Conservation (phyloP, 257 asterid species). For the Verbena officinalis region DNA sequence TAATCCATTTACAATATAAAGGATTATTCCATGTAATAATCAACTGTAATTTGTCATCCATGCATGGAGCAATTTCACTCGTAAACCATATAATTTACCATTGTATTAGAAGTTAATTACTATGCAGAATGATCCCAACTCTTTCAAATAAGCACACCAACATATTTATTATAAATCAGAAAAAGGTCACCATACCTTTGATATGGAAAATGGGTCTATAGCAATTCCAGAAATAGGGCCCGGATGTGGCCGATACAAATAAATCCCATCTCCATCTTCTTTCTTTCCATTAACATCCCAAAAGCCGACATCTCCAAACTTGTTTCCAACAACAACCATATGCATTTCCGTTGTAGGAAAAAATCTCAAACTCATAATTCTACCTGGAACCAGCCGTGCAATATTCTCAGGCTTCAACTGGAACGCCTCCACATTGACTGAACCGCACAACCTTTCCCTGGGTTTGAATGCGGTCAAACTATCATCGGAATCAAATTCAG, state of each 20-base stretch:
- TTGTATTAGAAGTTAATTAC: conserved; percentile 19
- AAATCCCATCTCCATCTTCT: conserved; percentile 67
- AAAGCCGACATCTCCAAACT: conserved; percentile 74
- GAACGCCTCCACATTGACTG: conserved; percentile 53
- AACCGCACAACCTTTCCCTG: conserved; percentile 38
- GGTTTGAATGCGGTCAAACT: conserved; percentile 10
- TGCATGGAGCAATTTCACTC: not conserved
- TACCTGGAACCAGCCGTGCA: conserved; percentile 76
- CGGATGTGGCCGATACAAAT: conserved; percentile 56
- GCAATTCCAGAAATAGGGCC: conserved; percentile 79
- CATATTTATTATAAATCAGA: not conserved
- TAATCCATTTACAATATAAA: not conserved
- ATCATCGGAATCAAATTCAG: conserved; percentile 19
- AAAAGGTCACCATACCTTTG: conserved; percentile 51
- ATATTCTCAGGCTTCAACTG: conserved; percentile 63
- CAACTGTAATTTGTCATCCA: not conserved
- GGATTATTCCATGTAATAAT: not conserved
- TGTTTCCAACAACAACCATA: conserved; percentile 82
- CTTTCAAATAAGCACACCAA: not conserved
- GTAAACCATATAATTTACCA: not conserved
- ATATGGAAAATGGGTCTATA: conserved; percentile 57
- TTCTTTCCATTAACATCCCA: conserved; percentile 70
- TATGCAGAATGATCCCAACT: not conserved
- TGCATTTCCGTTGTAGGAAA: conserved; percentile 62
- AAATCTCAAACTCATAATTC: conserved; percentile 63